Conservation (phyloP, 2,329 filamentous ascomycete species). For the Fusarium abutilonis region DNA sequence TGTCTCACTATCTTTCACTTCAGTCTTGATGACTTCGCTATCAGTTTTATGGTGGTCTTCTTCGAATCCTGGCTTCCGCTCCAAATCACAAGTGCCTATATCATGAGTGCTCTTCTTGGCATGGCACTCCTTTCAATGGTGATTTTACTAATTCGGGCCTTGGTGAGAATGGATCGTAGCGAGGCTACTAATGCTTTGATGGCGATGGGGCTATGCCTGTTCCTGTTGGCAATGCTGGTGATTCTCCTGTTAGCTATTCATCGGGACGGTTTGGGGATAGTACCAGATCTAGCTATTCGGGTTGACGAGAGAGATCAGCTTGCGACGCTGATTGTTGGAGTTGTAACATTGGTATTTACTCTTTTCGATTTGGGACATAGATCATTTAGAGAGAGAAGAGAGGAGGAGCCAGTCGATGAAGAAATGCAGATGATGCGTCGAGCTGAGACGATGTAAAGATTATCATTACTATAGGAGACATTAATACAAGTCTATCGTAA, state of each 20-base stretch:
- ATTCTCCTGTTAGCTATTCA: accelerated
- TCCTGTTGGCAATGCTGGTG: accelerated
- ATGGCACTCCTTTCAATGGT: not conserved
- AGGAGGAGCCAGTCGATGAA: not conserved
- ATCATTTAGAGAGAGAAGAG: not conserved
- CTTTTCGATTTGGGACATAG: not conserved
- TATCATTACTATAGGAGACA: no score
- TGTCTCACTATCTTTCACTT: slow-evolving; percentile 3
- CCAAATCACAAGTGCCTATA: not conserved
- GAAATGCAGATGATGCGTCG: slow-evolving; percentile 1
- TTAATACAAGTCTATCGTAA: no score
- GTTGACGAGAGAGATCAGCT: slow-evolving; percentile 15
- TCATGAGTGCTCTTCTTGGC: not conserved
- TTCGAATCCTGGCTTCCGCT: not conserved
- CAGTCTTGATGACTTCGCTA: not conserved
- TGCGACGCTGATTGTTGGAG: slow-evolving; percentile 12
- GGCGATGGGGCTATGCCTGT: not conserved
- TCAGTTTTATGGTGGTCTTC: not conserved
- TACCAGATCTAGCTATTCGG: slow-evolving; percentile 10
- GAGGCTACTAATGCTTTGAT: not conserved
- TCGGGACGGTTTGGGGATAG: not conserved
- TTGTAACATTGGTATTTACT: slow-evolving; percentile 4
- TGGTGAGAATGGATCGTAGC: not conserved
- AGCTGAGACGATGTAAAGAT: not conserved
- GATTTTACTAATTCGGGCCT: not conserved